phyloP scores from a whole-genome alignment of 2,329 filamentous ascomycete species.

The Penicillium olsonii region DNA sequence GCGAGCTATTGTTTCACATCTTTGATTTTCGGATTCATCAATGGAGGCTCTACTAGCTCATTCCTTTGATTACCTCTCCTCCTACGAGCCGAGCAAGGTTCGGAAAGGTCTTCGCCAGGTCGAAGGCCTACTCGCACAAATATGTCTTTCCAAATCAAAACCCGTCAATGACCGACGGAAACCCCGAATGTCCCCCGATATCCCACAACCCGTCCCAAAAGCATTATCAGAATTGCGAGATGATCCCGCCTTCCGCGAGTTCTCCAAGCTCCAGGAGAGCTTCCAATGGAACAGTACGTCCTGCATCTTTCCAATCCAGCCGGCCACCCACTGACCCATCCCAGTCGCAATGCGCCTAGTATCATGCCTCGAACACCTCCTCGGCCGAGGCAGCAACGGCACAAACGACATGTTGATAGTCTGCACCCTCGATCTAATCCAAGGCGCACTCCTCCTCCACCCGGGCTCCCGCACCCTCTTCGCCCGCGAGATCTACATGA shows the following conservation, averaged over 20 bases:
- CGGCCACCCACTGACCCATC: not conserved
- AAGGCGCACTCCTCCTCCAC: conserved; percentile 84
- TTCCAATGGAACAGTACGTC: conserved; percentile 87
- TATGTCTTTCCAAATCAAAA: conserved; percentile 70
- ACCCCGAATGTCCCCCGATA: conserved; percentile 43
- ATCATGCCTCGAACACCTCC: conserved; percentile 78
- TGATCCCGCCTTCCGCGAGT: conserved; percentile 90
- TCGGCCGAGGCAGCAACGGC: conserved; percentile 78
- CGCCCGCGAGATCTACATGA: conserved; percentile 90
- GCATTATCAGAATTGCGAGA: conserved; percentile 69
- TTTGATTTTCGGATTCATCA: conserved; percentile 13
- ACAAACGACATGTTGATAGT: conserved; percentile 88
- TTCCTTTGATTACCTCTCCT: conserved; percentile 95
- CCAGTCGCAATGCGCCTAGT: conserved; percentile 79
- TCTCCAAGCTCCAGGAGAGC: conserved; percentile 93
- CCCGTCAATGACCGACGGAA: conserved; percentile 43
- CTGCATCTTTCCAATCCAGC: conserved; percentile 13
- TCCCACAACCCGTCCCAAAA: conserved; percentile 55
- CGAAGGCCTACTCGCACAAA: conserved; percentile 89
- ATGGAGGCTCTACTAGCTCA: conserved; percentile 94
- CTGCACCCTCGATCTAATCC: conserved; percentile 82
- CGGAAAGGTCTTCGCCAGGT: conserved; percentile 92
- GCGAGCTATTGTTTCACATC: conserved; percentile 9
- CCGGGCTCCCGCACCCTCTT: conserved; percentile 87
- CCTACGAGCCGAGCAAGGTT: conserved; percentile 84